A percentile compares a stretch with the other conserved stretches of the same genome.
phyloP scores from a whole-genome alignment of 805 yeast species.

The Candida verbasci region DNA sequence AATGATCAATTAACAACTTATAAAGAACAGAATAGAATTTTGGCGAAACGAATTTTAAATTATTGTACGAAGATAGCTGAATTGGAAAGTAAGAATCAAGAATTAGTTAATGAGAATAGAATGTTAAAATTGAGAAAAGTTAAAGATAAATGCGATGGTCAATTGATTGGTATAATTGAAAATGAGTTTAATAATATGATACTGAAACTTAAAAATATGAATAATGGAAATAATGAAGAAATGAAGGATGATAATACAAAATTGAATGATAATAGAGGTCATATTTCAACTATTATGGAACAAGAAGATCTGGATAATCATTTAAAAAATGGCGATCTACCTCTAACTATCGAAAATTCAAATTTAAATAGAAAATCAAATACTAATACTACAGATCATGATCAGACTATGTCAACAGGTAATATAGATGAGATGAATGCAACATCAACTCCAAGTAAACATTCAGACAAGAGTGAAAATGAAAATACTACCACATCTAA shows the following conservation, averaged over 20 bases:
- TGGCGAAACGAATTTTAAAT: constrained; percentile 56
- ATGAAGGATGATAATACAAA: neutral
- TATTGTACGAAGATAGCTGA: constrained; percentile 48
- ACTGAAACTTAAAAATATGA: neutral
- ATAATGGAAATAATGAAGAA: neutral
- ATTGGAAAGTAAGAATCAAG: constrained; percentile 48
- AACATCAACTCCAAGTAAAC: too few species aligned
- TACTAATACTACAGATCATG: too few species aligned
- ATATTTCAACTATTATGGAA: constrained; percentile 4
- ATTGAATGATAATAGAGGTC: neutral
- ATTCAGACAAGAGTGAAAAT: too few species aligned
- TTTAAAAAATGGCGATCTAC: too few species aligned
- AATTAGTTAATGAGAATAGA: constrained; percentile 46
- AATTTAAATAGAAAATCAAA: too few species aligned
- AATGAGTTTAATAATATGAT: neutral
- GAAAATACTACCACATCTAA: too few species aligned
- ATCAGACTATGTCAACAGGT: neutral
- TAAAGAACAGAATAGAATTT: constrained; percentile 47
- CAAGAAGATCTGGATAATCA: constrained; percentile 1
- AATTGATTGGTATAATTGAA: neutral
- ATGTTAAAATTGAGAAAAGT: neutral
- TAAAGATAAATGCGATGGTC: neutral
- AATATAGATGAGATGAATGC: neutral
- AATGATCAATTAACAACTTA: constrained; percentile 14
- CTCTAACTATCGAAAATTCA: too few species aligned